phyloP scores from a whole-genome alignment of 768 basidiomycete genomes.

The Mrakia gelida region DNA sequence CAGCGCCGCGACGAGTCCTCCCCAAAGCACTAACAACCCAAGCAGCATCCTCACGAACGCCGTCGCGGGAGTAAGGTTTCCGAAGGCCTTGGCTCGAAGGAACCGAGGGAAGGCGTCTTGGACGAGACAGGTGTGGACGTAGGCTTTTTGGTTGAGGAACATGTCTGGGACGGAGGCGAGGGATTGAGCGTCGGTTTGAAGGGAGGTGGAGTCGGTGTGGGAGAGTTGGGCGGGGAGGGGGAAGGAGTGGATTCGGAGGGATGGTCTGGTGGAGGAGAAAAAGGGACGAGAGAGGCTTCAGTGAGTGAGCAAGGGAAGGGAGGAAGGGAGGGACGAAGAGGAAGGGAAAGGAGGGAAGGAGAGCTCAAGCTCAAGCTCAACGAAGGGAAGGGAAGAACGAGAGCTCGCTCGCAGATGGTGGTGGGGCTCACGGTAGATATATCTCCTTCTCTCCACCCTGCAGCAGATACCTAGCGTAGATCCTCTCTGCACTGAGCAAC shows the following conservation, averaged over 20 bases:
- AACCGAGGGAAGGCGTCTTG: conserved; percentile 67
- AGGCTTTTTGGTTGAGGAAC: conserved; percentile 96
- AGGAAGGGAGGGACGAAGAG: neutral
- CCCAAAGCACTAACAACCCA: conserved; percentile 85
- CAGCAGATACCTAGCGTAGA: conserved; percentile 88
- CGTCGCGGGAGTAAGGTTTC: conserved; percentile 88
- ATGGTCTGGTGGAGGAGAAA: conserved; percentile 48
- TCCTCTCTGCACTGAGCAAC: conserved; percentile 89
- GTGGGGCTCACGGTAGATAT: conserved; percentile 64
- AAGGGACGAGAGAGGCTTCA: neutral
- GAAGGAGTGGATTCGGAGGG: conserved; percentile 85
- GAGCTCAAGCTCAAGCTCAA: neutral
- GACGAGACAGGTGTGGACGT: conserved; percentile 93
- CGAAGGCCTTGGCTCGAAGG: conserved; percentile 94
- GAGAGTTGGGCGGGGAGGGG: conserved; percentile 74
- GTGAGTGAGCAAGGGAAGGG: neutral
- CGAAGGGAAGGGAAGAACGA: neutral
- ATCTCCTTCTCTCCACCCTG: conserved; percentile 93
- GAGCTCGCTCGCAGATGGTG: neutral
- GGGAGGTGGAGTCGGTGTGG: conserved; percentile 50
- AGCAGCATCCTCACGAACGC: conserved; percentile 77
- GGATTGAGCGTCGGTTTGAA: conserved; percentile 59
- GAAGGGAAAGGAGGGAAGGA: neutral
- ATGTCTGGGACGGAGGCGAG: conserved; percentile 90
- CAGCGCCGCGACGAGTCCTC: conserved; percentile 86